Base-by-base conservation (phyloP, 1,284 basidiomycete species). In the Cutaneotrichosporon arboriforme region DNA sequence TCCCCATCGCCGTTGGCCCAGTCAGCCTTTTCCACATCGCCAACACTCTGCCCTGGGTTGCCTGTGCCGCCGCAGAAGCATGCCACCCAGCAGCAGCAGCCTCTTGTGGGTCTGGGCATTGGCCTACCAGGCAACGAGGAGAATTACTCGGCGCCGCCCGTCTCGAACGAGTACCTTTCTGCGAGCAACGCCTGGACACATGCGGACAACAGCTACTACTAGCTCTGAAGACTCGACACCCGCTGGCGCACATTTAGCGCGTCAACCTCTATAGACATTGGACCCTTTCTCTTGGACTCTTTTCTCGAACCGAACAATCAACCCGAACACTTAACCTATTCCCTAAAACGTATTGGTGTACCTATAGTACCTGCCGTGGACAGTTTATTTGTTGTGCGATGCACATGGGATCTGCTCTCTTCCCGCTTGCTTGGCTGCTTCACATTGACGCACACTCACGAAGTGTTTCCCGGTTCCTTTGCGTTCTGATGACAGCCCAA, bases 21-120 rank as follows among this genome's bases (percentile, higher is more conserved):
- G 38, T 54, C 54, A 36, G 52, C 50, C 7, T 61, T 51, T 50
- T 52, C 51, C 4, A 58, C 58, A 14, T 70, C 68, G 18, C 70
- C 70, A 1, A 72, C 68, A 2, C 62, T 72, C 15, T 67, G 65
- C 23, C 66, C 68, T 13, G 67, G 65, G 22, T 60, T 69, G 37
- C 35, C 57, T 1, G 51, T 61, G 4, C 49, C 47, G 8, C 57
- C 47, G 21, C 51, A 52, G 21, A 42, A 40, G 21, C 49, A 36
- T 5, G 41, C 33, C 1, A 42, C 33, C 2, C 36, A 48, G 31
- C 46, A 26, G 4, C 54, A 60, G 35, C 62, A 68, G 40, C 51
- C 54, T 2, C 58, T 70, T 15, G 55, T 57, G n/a, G 58, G 56
- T 21, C 54, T 57, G 7, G 56, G 59, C 33, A 58, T 60, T 46